Conservation (phyloP, 2,329 filamentous ascomycete genomes). For the Colletotrichum somersetense region DNA sequence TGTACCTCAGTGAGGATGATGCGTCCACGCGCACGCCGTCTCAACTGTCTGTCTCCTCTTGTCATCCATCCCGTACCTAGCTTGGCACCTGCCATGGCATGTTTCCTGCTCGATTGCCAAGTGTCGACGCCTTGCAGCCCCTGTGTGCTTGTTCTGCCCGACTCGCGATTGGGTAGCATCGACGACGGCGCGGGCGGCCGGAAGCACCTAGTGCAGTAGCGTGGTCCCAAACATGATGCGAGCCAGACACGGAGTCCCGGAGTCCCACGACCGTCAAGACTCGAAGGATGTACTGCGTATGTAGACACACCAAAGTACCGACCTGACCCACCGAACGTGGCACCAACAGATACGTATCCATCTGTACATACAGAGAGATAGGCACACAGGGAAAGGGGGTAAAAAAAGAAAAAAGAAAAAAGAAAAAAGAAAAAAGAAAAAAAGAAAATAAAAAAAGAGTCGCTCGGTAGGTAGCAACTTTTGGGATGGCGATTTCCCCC, state of each 20-base stretch:
- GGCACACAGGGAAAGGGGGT: not conserved
- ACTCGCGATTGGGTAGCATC: slow-evolving; percentile 18
- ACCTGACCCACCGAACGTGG: not conserved
- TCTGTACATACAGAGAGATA: not conserved
- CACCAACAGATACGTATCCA: not conserved
- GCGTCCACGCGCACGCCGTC: not conserved
- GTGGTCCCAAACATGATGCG: not conserved
- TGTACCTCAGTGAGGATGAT: not conserved
- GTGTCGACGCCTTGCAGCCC: not conserved
- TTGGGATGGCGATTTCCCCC: slow-evolving; percentile 9
- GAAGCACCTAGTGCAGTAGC: slow-evolving; percentile 24
- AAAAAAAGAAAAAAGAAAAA: not conserved
- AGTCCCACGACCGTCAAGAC: not conserved
- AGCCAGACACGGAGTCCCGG: not conserved
- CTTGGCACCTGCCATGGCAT: slow-evolving; percentile 14
- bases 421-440: not conserved
- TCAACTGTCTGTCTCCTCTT: slow-evolving; percentile 11
- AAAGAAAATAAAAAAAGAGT: not conserved
- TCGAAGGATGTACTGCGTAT: too few species aligned
- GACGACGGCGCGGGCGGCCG: slow-evolving; percentile 17
- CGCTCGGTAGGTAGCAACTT: not conserved
- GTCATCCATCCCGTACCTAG: not conserved
- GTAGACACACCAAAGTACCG: too few species aligned
- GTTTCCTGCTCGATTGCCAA: slow-evolving; percentile 19
- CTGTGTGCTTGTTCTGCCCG: slow-evolving; percentile 14